phyloP scores from a whole-genome alignment of 805 yeast species.

The Myxozyma kluyveri region DNA sequence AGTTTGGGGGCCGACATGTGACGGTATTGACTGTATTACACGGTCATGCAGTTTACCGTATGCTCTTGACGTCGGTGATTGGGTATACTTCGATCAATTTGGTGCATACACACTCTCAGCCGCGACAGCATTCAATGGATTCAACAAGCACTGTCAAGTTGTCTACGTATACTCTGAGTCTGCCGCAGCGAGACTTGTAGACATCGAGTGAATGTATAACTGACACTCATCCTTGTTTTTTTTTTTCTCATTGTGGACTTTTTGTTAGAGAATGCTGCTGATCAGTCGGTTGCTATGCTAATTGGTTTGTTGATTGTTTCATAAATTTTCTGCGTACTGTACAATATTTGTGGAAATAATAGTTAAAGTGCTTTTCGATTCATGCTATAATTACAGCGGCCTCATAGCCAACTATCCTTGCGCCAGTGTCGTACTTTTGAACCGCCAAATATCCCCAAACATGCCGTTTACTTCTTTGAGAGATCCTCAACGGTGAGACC shows the following conservation, averaged over 20 bases:
- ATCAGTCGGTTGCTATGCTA: no score
- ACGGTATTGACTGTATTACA: constrained; percentile 84
- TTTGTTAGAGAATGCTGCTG: no score
- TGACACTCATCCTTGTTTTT: no score
- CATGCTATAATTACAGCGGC: constrained; percentile 14
- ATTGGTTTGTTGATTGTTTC: no score
- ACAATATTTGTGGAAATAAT: no score
- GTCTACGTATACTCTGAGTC: constrained; percentile 56
- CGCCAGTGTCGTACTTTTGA: not conserved
- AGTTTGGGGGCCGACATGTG: constrained; percentile 99
- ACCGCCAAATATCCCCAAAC: not conserved
- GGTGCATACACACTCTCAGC: constrained; percentile 96
- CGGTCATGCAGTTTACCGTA: constrained; percentile 51
- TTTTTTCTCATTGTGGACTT: no score
- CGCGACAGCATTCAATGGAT: constrained; percentile 88
- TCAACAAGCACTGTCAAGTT: constrained; percentile 55
- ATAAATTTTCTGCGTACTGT: no score
- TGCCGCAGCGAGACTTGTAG: no score
- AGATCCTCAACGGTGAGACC: constrained; percentile 27
- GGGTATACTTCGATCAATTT: constrained; percentile 77
- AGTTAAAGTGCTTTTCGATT: no score
- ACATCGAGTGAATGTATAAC: no score
- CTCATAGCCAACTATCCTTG: constrained; percentile 3
- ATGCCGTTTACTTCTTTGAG: constrained; percentile 13
- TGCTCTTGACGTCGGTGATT: constrained; percentile 78